Conservation (phyloP, 257 asterid genomes). For the Plantago elongata region DNA sequence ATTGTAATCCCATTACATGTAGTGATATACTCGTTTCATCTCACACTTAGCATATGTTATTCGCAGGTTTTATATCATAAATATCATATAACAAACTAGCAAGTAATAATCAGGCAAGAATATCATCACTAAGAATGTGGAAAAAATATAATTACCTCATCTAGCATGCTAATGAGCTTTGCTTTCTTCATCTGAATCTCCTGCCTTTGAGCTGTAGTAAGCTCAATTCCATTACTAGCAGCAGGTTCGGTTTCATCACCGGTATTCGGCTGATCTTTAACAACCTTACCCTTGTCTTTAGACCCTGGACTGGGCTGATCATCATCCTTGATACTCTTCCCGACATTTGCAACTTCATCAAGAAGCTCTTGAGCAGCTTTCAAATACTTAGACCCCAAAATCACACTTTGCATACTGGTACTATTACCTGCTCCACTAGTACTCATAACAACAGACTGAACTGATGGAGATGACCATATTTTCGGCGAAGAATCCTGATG, state of each 20-base stretch:
- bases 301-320: constrained; percentile 1
- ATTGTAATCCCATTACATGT: no score
- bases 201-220: constrained; percentile 58
- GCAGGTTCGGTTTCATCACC: constrained; percentile 14
- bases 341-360: constrained; percentile 59
- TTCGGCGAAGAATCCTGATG: no score
- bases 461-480: no score
- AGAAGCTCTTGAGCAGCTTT: constrained; percentile 61
- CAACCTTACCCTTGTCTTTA: constrained; percentile 26
- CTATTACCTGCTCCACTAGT: neutral
- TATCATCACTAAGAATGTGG: neutral
- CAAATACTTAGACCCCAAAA: constrained; percentile 55
- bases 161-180: constrained; percentile 59
- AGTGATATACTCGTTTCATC: no score
- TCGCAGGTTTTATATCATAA: no score
- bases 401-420: constrained; percentile 23
- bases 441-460: no score
- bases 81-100: no score
- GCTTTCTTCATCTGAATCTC: constrained; percentile 81
- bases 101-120: no score
- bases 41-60: no score
- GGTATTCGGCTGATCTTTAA: constrained; percentile 21
- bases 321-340: constrained; percentile 18
- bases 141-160: constrained; percentile 47
- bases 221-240: constrained; percentile 27